phyloP scores from a whole-genome alignment of 257 asterid genomes.

The Salvia rosmarinus region DNA sequence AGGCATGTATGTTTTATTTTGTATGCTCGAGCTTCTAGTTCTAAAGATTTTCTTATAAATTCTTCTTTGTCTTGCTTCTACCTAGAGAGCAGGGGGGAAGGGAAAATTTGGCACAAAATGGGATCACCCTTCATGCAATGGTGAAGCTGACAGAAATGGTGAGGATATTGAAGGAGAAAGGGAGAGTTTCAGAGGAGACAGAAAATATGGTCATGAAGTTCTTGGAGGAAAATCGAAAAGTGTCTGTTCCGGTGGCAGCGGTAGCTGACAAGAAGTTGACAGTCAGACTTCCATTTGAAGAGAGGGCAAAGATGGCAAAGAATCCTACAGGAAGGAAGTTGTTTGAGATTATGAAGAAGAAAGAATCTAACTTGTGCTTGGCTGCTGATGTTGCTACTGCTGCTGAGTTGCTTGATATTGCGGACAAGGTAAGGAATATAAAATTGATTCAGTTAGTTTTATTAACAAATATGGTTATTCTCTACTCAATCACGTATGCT shows the following conservation, averaged over 20 bases:
- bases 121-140: slow-evolving; percentile 85
- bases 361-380: slow-evolving; percentile 84
- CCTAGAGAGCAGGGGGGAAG: slow-evolving; percentile 97
- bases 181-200: slow-evolving; percentile 86
- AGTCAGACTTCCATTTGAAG: slow-evolving; percentile 64
- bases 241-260: slow-evolving; percentile 54
- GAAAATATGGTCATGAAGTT: slow-evolving; percentile 79
- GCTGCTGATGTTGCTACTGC: slow-evolving; percentile 98
- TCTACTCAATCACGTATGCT: not conserved
- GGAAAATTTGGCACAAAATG: slow-evolving; percentile 88
- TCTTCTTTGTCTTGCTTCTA: slow-evolving; percentile 23
- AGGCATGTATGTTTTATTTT: not conserved
- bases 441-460: slow-evolving; percentile 13
- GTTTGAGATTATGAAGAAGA: slow-evolving; percentile 86
- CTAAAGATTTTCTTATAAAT: not conserved
- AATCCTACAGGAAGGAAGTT: slow-evolving; percentile 89
- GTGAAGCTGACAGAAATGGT: slow-evolving; percentile 90
- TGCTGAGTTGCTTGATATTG: slow-evolving; percentile 85
- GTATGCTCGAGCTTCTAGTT: slow-evolving; percentile 2
- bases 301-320: slow-evolving; percentile 79
- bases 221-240: slow-evolving; percentile 80
- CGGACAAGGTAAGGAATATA: slow-evolving; percentile 69
- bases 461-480: slow-evolving; percentile 12
- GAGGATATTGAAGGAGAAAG: slow-evolving; percentile 83
- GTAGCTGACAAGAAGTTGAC: slow-evolving; percentile 44